Evolutionary conservation across 306 rosid species (phyloP).

Genomic region (Inga leiocalycina): DNA sequence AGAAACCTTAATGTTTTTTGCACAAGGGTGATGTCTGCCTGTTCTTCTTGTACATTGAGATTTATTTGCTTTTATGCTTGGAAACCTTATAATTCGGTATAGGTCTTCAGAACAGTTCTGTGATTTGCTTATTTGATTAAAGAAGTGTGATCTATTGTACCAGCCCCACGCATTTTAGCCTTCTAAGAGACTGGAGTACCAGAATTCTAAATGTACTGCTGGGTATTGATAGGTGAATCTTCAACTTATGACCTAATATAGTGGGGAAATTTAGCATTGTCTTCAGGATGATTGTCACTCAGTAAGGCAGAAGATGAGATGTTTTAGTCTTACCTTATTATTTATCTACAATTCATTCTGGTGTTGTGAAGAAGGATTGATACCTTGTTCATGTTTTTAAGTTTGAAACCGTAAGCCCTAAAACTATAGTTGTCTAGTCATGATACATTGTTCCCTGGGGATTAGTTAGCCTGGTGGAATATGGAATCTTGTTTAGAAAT

Average conservation of each 20-base stretch:
- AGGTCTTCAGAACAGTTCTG: not conserved
- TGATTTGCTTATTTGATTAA: not conserved
- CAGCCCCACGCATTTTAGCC: not conserved
- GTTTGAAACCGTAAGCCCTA: not conserved
- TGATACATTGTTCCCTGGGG: not conserved
- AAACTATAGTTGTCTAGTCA: constrained; percentile 5
- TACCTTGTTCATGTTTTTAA: constrained; percentile 13
- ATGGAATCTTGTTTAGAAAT: constrained; percentile 6
- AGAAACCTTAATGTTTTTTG: not conserved
- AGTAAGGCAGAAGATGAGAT: not conserved
- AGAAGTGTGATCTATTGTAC: not conserved
- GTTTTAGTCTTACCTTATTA: constrained; percentile 19
- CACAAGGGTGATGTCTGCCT: constrained; percentile 13
- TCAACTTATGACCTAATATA: constrained; percentile 19
- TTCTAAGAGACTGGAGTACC: not conserved
- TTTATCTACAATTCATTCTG: constrained; percentile 18
- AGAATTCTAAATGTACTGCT: not conserved
- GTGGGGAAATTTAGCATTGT: constrained; percentile 1
- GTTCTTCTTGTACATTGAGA: not conserved
- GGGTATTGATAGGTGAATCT: constrained; percentile 13
- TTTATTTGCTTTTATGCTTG: constrained; percentile 8
- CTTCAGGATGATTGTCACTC: not conserved
- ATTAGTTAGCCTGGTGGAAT: constrained; percentile 15
- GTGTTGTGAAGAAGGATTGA: constrained; percentile 2
- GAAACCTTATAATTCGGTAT: not conserved